Base-by-base conservation (phyloP, 805 yeast species). In the Limtongia smithiae region DNA sequence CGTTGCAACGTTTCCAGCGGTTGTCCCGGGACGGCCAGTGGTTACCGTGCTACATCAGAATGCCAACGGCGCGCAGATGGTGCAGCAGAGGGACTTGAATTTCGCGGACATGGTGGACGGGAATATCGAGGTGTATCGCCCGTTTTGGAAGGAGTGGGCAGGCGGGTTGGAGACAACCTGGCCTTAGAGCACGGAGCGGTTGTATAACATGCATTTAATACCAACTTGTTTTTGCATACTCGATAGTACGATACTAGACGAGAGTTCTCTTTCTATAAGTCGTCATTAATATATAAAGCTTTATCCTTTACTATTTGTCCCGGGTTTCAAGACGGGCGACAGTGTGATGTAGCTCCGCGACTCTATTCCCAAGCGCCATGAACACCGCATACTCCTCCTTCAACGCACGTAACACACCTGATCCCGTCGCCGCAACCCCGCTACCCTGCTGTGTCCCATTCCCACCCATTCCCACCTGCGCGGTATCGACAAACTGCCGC, bases 361-460 rank as follows among this genome's bases (percentile, higher is more conserved):
- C 79, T 18, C 77, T 73, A 60, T 82, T 85, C 46, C 87, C 82
- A 44, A 84, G 71, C 62, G 83, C 85, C 79, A 83, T 81, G 63
- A 83, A 83, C 49, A 84, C 72, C 41, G 70, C 69, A 62, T 82
- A 81, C 67, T 83, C 89, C 54, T 77, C 80, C 57, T 76, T 78
- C 44, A 70, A 50, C 17, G 61, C 60, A 8, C 55, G 55, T 28
- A 62, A 50, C 39, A 64, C 51, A 1, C 44, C 60, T 3, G 51
- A 60, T 5, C 61, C 59, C n/a, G n/a, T n/a, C n/a, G n/a, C n/a
- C n/a, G n/a, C n/a, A n/a, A n/a, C n/a, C n/a, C n/a, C n/a, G n/a
- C n/a, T n/a, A n/a, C n/a, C n/a, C n/a, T n/a, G n/a, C n/a, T n/a
- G n/a, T n/a, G n/a, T n/a, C n/a, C n/a, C n/a, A n/a, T n/a, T n/a